Conservation (phyloP, 1,284 basidiomycete species). For the Kalmanozyma brasiliensis region DNA sequence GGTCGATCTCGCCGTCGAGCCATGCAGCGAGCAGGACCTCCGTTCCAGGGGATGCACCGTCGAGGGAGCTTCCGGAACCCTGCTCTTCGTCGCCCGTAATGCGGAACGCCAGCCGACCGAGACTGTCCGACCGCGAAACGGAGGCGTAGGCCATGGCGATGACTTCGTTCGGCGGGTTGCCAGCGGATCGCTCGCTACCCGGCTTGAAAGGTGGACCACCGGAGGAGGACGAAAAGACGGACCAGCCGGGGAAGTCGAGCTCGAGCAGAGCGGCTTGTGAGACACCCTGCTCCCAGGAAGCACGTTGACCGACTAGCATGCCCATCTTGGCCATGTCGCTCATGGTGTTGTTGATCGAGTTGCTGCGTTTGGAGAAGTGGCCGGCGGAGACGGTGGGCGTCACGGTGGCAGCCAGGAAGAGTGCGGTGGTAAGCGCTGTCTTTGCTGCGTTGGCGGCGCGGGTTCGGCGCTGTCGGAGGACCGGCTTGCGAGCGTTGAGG, state of each 20-base stretch:
- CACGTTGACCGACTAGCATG: slow-evolving; percentile 56
- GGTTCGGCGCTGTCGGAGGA: slow-evolving; percentile 27
- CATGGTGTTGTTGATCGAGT: slow-evolving; percentile 55
- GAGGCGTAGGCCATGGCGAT: slow-evolving; percentile 56
- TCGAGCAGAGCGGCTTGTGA: slow-evolving; percentile 63
- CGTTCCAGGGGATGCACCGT: slow-evolving; percentile 58
- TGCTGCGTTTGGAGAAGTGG: slow-evolving; percentile 18
- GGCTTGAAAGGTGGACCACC: slow-evolving; percentile 52
- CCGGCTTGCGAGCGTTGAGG: slow-evolving; percentile 31
- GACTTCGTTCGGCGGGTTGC: slow-evolving; percentile 40
- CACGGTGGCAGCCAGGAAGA: slow-evolving; percentile 13
- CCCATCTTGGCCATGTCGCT: slow-evolving; percentile 49
- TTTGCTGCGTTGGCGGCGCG: slow-evolving; percentile 15
- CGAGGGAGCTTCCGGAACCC: slow-evolving; percentile 53
- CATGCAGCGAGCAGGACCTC: slow-evolving; percentile 61
- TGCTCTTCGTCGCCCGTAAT: slow-evolving; percentile 61
- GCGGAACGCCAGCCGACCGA: slow-evolving; percentile 57
- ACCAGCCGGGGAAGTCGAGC: slow-evolving; percentile 52
- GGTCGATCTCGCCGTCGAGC: slow-evolving; percentile 54
- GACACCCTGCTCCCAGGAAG: slow-evolving; percentile 66
- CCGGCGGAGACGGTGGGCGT: slow-evolving; percentile 11
- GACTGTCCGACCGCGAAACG: slow-evolving; percentile 46
- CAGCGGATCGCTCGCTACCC: slow-evolving; percentile 13
- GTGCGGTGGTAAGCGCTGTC: slow-evolving; percentile 13
- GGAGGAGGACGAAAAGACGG: slow-evolving; percentile 47